Evolutionary conservation across 208 protist genomes (phyloP), one percentile per base, ranked within the genome.

Genomic region (Strigomonas oncopelti): DNA sequence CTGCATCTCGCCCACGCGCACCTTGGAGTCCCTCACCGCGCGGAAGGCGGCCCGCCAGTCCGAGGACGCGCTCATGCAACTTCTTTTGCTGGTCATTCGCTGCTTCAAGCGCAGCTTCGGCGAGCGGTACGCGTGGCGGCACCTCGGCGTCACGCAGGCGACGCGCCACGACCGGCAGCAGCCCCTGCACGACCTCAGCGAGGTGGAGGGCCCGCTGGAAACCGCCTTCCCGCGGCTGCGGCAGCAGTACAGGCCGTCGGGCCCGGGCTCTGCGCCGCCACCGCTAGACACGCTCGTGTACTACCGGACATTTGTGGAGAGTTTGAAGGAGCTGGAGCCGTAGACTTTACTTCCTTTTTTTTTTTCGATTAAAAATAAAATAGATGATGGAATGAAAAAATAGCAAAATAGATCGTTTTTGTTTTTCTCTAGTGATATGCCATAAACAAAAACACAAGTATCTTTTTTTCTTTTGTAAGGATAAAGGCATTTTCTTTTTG

Each of bases 101-200:
- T 76, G 62, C 16, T 94, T 94, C 61, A 74, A 78, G 27, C 81
- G 90, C 45, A 77, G 77, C 7, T 94, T 92, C 73, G 89, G 89
- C 3, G 84, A 86, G 72, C 85, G 85, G 53, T 83, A 88, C 65
- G 84, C 86, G 46, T 87, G 74, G 77, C 67, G 60, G 7, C 89
- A 90, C 67, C 64, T 94, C 36, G 89, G 89, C 16, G 79, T 71
- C 27, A 90, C 81, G n/a, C 85, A 90, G 69, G 81, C 76, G 22
- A 87, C 67, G n/a, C 72, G 81, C 3, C 81, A 87, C 55, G 84
- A 90, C 60, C 51, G 1, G 22, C 53, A 11, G 7, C 25, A 11
- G 11, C 22, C 7, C 7, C 31, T 64, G 42, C 25, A 22, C 14
- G 59, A 64, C 31, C 36, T 25, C 51, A 58, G 54, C 29, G 57